Evolutionary conservation across 108 stramenopile genomes (phyloP).

Genomic region (Bacterosira constricta): DNA sequence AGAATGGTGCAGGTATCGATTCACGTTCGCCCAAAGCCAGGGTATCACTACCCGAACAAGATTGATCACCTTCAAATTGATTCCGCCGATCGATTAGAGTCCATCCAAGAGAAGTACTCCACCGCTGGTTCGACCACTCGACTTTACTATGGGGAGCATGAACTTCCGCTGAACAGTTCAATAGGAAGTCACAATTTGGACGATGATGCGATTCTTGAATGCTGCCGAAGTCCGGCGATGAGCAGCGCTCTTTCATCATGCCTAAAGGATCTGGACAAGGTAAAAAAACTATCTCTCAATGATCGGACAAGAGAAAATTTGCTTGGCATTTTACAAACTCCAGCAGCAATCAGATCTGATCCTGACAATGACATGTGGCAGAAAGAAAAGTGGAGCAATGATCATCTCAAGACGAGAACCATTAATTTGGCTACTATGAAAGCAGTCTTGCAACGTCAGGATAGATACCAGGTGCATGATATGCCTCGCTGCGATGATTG

Average conservation of each 20-base stretch:
- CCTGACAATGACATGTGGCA: constrained; percentile 32
- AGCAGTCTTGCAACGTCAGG: constrained; percentile 48
- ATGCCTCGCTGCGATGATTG: constrained; percentile 46
- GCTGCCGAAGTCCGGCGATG: constrained; percentile 45
- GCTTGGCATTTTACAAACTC: constrained; percentile 28
- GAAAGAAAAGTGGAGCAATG: constrained; percentile 33
- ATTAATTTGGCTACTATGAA: constrained; percentile 55
- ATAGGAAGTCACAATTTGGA: constrained; percentile 57
- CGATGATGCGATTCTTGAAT: constrained; percentile 50
- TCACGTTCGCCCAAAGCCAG: constrained; percentile 40
- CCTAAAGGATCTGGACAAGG: constrained; percentile 48
- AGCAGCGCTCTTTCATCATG: constrained; percentile 50
- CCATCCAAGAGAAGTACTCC: constrained; percentile 44
- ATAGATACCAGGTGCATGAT: constrained; percentile 43
- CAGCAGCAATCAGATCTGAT: constrained; percentile 12
- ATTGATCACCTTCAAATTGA: constrained; percentile 43
- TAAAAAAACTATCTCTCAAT: constrained; percentile 23
- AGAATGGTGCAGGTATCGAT: constrained; percentile 52
- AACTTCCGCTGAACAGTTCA: constrained; percentile 54
- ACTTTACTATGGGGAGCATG: constrained; percentile 29
- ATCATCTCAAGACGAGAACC: constrained; percentile 39
- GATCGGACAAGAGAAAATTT: constrained; percentile 38
- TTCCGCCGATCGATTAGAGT: constrained; percentile 46
- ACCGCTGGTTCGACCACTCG: constrained; percentile 29
- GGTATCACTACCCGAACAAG: constrained; percentile 45